Percentiles rank a stretch among this genome's conserved stretches.
Conservation (phyloP, 345 rosid species). For the Syzygium oleosum region DNA sequence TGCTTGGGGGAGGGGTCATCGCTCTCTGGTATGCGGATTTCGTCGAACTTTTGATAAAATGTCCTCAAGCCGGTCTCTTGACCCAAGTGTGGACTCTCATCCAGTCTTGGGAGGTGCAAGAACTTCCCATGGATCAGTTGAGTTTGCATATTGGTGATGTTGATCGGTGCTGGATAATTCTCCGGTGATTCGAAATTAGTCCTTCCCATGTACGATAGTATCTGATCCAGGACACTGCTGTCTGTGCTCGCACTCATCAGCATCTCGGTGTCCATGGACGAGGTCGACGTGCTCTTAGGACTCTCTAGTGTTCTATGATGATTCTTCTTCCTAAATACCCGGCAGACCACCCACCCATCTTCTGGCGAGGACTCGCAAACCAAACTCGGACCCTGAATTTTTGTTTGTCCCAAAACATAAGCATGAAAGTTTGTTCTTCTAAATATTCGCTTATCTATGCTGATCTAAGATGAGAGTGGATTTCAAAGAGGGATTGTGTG, state of each 20-base stretch:
- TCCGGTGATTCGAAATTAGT: background rate
- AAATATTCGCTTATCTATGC: background rate
- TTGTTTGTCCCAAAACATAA: background rate
- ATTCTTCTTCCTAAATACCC: constrained; percentile 88
- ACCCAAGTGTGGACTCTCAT: constrained; percentile 1
- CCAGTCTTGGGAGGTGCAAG: constrained; percentile 70
- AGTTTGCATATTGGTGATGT: constrained; percentile 13
- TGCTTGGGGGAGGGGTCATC: constrained; percentile 2
- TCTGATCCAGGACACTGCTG: constrained; percentile 52
- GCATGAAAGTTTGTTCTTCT: background rate
- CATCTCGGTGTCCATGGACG: constrained; percentile 27
- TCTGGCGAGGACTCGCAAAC: constrained; percentile 49
- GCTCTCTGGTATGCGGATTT: constrained; percentile 19
- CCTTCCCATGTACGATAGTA: constrained; percentile 64
- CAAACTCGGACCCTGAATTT: constrained; percentile 21
- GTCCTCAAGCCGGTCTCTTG: background rate
- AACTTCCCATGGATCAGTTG: constrained; percentile 27
- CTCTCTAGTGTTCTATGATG: constrained; percentile 75
- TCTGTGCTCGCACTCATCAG: constrained; percentile 15
- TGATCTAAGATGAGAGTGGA: background rate
- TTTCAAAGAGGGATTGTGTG: background rate
- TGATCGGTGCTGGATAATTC: background rate
- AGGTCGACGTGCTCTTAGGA: constrained; percentile 44
- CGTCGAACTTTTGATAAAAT: constrained; percentile 20
- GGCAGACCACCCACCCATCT: constrained; percentile 98